Percentiles rank a stretch among this genome's conserved stretches.
phyloP scores from a whole-genome alignment of 192 early-diverging fungal species.

The Podochytrium sp. region DNA sequence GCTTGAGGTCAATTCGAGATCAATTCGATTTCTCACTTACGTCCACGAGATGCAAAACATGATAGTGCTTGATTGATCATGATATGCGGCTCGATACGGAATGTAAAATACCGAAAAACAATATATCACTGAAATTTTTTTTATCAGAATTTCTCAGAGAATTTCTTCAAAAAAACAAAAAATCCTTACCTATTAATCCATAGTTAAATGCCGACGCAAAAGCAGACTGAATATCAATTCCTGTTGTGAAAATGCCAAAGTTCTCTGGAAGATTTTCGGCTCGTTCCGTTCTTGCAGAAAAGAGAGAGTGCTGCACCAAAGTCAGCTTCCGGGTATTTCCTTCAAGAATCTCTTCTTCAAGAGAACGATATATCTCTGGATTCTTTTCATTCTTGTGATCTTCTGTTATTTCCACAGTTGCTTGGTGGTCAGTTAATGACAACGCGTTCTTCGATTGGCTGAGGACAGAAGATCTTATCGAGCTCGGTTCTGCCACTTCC shows the following conservation, averaged over 20 bases:
- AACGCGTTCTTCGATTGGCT: too few species aligned
- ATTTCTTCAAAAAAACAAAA: background rate
- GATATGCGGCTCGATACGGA: background rate
- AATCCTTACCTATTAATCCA: background rate
- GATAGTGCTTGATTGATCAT: conserved; percentile 4
- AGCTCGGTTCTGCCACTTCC: too few species aligned
- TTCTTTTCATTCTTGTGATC: too few species aligned
- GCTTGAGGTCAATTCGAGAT: background rate
- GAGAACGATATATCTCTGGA: too few species aligned
- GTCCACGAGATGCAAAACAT: background rate
- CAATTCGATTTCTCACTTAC: background rate
- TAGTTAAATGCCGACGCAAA: background rate
- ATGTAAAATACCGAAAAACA: background rate
- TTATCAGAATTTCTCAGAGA: background rate
- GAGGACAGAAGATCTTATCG: too few species aligned
- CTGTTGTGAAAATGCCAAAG: background rate
- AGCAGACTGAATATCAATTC: background rate
- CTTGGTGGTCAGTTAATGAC: too few species aligned
- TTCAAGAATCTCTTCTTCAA: too few species aligned
- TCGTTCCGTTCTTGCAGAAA: background rate
- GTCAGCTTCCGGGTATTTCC: background rate
- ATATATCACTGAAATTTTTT: background rate
- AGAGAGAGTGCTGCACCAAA: background rate
- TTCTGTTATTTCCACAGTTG: too few species aligned
- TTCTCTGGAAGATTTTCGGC: too few species aligned